A percentile compares a stretch with the other conserved stretches of the same genome.
Evolutionary conservation across 2,329 filamentous ascomycete genomes (phyloP).

Genomic region (Mycocentrospora acerina): DNA sequence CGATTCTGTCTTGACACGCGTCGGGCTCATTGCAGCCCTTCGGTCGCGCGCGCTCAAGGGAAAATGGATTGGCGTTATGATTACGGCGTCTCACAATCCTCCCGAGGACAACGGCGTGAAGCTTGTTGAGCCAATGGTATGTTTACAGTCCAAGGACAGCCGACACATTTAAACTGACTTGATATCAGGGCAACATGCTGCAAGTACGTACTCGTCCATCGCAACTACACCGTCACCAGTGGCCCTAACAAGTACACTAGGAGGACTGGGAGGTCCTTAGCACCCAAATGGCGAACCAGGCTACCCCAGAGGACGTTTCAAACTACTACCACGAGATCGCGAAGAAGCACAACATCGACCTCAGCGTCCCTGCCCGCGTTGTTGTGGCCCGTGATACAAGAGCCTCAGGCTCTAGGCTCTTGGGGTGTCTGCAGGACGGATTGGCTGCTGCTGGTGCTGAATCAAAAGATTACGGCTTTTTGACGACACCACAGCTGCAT

Average conservation of each 20-base stretch:
- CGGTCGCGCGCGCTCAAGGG: constrained; percentile 87
- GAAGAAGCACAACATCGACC: constrained; percentile 59
- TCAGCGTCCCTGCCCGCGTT: constrained; percentile 70
- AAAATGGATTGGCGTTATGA: constrained; percentile 87
- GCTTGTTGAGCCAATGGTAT: constrained; percentile 86
- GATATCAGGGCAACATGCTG: constrained; percentile 79
- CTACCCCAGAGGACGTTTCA: constrained; percentile 71
- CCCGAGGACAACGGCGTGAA: constrained; percentile 68
- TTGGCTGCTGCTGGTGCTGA: constrained; percentile 74
- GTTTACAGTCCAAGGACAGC: constrained; percentile 12
- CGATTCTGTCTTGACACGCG: constrained; percentile 88
- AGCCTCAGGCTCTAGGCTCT: constrained; percentile 83
- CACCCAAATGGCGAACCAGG: constrained; percentile 84
- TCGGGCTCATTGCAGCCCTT: constrained; percentile 84
- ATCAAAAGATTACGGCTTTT: constrained; percentile 80
- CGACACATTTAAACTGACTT: constrained; percentile 16
- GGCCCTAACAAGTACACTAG: constrained; percentile 38
- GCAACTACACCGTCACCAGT: constrained; percentile 1
- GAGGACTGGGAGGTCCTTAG: constrained; percentile 88
- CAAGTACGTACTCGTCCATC: constrained; percentile 43
- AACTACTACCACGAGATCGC: constrained; percentile 76
- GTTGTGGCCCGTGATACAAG: constrained; percentile 92
- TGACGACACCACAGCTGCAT: constrained; percentile 97
- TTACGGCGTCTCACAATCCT: constrained; percentile 67
- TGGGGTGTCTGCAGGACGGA: constrained; percentile 75